These are phyloP conservation scores for Keqinozyma sinolaborantium DNA, from an alignment of 1,139 yeast genomes.

Conservation along the genomic window DNA sequence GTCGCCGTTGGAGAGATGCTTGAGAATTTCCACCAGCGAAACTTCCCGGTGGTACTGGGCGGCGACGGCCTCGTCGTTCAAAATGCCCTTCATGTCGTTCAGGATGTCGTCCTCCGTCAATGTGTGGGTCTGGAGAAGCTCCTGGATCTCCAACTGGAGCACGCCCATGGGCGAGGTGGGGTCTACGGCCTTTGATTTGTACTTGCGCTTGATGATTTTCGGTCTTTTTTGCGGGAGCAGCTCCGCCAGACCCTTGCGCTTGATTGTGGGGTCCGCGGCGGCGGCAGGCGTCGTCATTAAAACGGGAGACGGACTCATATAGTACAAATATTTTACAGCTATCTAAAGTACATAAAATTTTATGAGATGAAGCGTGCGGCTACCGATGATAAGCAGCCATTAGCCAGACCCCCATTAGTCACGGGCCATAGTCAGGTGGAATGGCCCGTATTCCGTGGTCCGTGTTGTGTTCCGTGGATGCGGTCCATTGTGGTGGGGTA, in stretches of 20 bases:
- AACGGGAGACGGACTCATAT: neutral
- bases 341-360: neutral
- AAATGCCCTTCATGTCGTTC: slow-evolving; percentile 63
- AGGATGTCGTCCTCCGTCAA: slow-evolving; percentile 45
- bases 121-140: slow-evolving; percentile 42
- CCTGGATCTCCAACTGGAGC: slow-evolving; percentile 67
- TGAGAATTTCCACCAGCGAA: slow-evolving; percentile 52
- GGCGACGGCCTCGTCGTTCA: slow-evolving; percentile 55
- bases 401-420: neutral
- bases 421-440: no score
- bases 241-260: no score
- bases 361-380: neutral
- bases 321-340: neutral
- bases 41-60: slow-evolving; percentile 59
- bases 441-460: no score
- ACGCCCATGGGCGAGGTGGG: slow-evolving; percentile 82
- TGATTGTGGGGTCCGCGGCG: no score
- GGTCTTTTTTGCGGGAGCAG: slow-evolving; percentile 26
- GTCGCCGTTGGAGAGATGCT: slow-evolving; percentile 75
- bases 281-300: no score
- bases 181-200: slow-evolving; percentile 63
- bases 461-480: no score
- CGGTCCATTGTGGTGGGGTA: no score
- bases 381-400: neutral
- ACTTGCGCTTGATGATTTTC: slow-evolving; percentile 30